These are phyloP conservation scores for Penicillium sclerotiorum DNA, from an alignment of 2,329 filamentous ascomycete genomes.

Conservation along the genomic window DNA sequence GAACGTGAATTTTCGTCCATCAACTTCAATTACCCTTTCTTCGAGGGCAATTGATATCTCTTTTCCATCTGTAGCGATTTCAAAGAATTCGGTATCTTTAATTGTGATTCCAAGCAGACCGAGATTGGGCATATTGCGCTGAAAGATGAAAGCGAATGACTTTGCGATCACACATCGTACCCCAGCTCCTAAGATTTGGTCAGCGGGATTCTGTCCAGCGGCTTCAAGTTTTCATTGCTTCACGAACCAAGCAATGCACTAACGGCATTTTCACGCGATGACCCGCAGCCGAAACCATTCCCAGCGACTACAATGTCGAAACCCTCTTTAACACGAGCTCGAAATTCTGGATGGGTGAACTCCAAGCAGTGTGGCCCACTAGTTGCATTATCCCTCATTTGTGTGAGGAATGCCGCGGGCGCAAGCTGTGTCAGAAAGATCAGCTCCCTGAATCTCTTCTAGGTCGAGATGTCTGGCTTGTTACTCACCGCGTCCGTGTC, in stretches of 20 bases:
- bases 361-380: slow-evolving; percentile 24
- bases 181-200: slow-evolving; percentile 25
- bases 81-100: slow-evolving; percentile 43
- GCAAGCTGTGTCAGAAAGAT: too few species aligned
- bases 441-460: too few species aligned
- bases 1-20: slow-evolving; percentile 34
- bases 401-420: slow-evolving; percentile 10
- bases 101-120: slow-evolving; percentile 50
- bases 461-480: too few species aligned
- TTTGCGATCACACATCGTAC: slow-evolving; percentile 48
- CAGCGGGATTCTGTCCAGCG: too few species aligned
- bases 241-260: slow-evolving; percentile 38
- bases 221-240: too few species aligned
- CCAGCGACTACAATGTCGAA: slow-evolving; percentile 31
- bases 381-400: slow-evolving; percentile 3
- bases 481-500: slow-evolving; percentile 41
- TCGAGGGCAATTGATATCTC: slow-evolving; percentile 43
- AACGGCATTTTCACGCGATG: slow-evolving; percentile 49
- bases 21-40: slow-evolving; percentile 23
- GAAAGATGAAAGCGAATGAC: slow-evolving; percentile 51
- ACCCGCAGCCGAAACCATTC: slow-evolving; percentile 49
- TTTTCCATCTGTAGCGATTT: slow-evolving; percentile 35
- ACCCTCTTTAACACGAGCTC: slow-evolving; percentile 28
- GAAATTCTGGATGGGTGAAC: slow-evolving; percentile 46
- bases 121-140: slow-evolving; percentile 49